phyloP scores from a whole-genome alignment of 148 eudicot species.

The Vaccinium myrtillus region DNA sequence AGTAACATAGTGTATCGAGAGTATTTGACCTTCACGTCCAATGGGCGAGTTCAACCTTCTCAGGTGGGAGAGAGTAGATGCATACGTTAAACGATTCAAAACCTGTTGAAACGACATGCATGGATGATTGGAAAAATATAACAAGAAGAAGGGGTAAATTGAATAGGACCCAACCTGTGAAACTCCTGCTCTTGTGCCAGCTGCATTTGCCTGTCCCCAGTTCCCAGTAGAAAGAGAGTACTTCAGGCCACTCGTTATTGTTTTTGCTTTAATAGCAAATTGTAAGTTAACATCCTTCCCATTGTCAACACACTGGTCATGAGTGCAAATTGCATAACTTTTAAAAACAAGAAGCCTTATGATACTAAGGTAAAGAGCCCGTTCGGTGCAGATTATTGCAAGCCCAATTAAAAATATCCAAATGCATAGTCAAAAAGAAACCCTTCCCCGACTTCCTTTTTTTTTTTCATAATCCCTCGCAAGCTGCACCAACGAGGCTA shows the following conservation, averaged over 20 bases:
- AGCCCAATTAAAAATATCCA: not conserved
- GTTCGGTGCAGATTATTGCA: not conserved
- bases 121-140: not conserved
- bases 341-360: not conserved
- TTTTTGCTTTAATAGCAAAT: constrained; percentile 95
- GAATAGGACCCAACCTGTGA: constrained; percentile 56
- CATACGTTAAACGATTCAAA: constrained; percentile 88
- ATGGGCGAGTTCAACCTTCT: constrained; percentile 90
- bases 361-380: not conserved
- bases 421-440: not conserved
- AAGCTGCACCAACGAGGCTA: not conserved
- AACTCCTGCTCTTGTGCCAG: constrained; percentile 97
- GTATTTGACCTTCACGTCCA: constrained; percentile 65
- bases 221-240: constrained; percentile 97
- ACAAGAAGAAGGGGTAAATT: not conserved
- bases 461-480: not conserved
- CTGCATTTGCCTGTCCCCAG: constrained; percentile 97
- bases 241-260: constrained; percentile 93
- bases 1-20: not conserved
- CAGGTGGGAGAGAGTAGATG: constrained; percentile 90
- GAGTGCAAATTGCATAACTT: constrained; percentile 4
- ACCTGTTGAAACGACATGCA: constrained; percentile 33
- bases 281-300: constrained; percentile 92
- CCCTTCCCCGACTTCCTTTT: not conserved
- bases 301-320: constrained; percentile 62